Evolutionary conservation across 805 yeast species (phyloP), one percentile per base, ranked within the genome.

Genomic region (Candida nanaspora): DNA sequence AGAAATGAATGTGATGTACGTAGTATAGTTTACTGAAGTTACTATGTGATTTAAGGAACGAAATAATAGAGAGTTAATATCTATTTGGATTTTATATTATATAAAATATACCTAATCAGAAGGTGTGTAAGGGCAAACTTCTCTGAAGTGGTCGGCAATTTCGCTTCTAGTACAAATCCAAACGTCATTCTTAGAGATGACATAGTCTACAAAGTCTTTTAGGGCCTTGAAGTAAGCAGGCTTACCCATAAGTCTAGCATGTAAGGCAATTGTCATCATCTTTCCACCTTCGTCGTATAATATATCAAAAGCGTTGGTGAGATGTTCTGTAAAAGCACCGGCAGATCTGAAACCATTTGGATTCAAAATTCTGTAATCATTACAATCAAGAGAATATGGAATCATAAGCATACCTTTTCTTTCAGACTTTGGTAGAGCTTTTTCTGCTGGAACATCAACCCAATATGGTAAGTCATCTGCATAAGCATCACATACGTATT

Each of bases 91-190:
- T n/a, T n/a, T n/a, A n/a, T n/a, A n/a, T n/a, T n/a, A n/a, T n/a
- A n/a, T n/a, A n/a, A n/a, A n/a, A n/a, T n/a, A n/a, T n/a, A n/a
- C n/a, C n/a, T 15, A 29, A 11, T 31, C 34, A 31, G 34, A 36
- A 20, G 55, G 52, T n/a, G 39, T 31, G 37, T 52, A 52, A 18
- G 56, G 56, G 40, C 48, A 52, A 32, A 49, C 40, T 6, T n/a
- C 8, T 28, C 32, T 55, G 43, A 55, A 57, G 37, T 56, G 61
- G 18, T 49, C 49, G 3, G 69, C 68, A 39, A 63, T 64, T 41
- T 63, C 62, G 35, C 55, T 52, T 42, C 68, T 54, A 19, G 63
- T 63, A 27, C 65, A 58, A n/a, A 63, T 63, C 66, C 66, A 63
- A 18, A 59, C 68, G 34, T 58, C 62, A 33, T 55, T 59, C 40